Base-by-base conservation (phyloP, 106 monocot species). In the Dioscorea dumetorum region DNA sequence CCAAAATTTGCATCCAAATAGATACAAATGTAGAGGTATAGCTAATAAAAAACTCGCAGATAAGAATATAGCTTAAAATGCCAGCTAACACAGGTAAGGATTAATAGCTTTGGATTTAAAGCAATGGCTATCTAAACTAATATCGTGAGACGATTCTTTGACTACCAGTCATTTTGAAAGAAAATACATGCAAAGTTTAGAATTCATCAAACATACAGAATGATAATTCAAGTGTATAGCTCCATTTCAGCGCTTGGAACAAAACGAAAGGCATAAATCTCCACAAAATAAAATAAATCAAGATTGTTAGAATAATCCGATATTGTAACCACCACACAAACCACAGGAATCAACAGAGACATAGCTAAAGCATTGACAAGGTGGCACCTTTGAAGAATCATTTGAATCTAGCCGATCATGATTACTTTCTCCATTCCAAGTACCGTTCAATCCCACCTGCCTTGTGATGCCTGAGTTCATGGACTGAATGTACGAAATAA, bases 401-500 rank as follows among this genome's bases (percentile, higher is more conserved):
- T 62, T 62, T 31, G 22, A 9, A 24, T 24, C 14, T 31, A 31
- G 11, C 24, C 31, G 32, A 16, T 62, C 24, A 41, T 41, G 41
- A 41, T 33, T 62, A 62, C 21, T 33, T 20, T 34, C 20, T 3
- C 19, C 35, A 64, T 33, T 64, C 64, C 15, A 4, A 48, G 35
- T 35, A 28, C 48, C 17, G 64, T 64, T 64, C 64, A 64, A 48
- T 34, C 34, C 17, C 20, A 12, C 35, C 34, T 64, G 34, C 0
- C 4, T 33, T 41, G 33, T 8, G 17, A 41, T 2, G 13, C 64
- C 64, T 35, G 64, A 41, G 34, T 64, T 18, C 35, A 41, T 64
- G 34, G 19, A n/a, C 35, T 64, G 35, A 64, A 35, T 20, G 9
- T 64, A 64, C 21, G 64, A 64, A 64, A 64, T 14, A 20, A 64